Evolutionary conservation across 2,329 filamentous ascomycete species (phyloP), one percentile per base, ranked within the genome.

Genomic region (Amauroascus verrucosus): DNA sequence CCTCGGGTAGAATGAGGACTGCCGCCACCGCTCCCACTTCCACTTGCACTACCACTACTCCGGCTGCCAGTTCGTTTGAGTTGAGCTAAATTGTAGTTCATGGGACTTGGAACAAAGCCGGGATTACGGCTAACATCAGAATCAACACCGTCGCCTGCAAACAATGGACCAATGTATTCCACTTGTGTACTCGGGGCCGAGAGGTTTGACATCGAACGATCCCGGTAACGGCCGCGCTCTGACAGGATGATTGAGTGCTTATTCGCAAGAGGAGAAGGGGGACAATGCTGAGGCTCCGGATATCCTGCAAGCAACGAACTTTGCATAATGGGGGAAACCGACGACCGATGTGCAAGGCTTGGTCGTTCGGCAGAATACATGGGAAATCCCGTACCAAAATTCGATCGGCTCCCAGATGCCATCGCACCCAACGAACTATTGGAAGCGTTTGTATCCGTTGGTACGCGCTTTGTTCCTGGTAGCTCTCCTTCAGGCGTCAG

Each of bases 401-500:
- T 59, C 38, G 69, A 63, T 52, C 67, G 62, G 53, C 57, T 61
- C 52, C 56, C 64, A 30, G 64, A 61, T 44, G 64, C 62, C 52
- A 61, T 63, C 11, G 63, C 63, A 16, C 63, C 63, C 54, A 66
- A 35, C 14, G 41, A 47, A 16, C 18, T 35, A n/a, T 44, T 54
- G 22, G 45, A 44, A 33, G 20, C 26, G 46, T 20, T 50, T 18
- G 32, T 22, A 22, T 55, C 51, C 30, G 30, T 44, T 26, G 45
- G 46, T 3, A 33, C 38, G 53, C 66, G 62, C 55, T 72, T 73
- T 8, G 77, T 78, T 53, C 77, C 77, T 22, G 79, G 77, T 13
- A 82, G 66, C 30, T 75, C 73, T 26, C 77, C 78, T 66, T 83
- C 80, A n/a, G 80, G 80, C n/a, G 79, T 82, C 46, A 74, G 61